These are phyloP conservation scores for Ascocoryne sarcoides DNA, from an alignment of 2,329 filamentous ascomycete genomes.

Conservation along the genomic window DNA sequence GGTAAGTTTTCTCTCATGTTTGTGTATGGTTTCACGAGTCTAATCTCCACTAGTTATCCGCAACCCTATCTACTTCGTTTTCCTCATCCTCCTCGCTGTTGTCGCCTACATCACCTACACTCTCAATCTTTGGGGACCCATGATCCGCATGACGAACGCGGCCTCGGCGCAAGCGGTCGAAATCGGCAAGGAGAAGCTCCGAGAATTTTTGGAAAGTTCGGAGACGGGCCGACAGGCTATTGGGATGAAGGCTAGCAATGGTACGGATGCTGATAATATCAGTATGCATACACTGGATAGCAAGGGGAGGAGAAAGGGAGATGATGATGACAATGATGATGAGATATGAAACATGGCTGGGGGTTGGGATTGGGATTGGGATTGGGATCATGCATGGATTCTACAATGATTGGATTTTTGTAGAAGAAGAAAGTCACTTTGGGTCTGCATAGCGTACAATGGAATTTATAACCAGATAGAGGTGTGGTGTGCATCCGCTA, in stretches of 20 bases:
- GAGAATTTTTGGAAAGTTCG: conserved; percentile 82
- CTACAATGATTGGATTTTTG: no score
- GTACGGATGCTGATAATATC: conserved; percentile 40
- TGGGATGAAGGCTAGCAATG: conserved; percentile 65
- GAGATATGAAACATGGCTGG: background rate
- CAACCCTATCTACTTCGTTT: conserved; percentile 87
- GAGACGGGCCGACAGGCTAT: conserved; percentile 78
- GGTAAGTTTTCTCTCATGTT: conserved; percentile 51
- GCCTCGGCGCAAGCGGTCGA: conserved; percentile 79
- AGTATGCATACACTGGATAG: conserved; percentile 53
- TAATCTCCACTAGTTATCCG: conserved; percentile 58
- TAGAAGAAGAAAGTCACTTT: no score
- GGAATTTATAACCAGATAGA: no score
- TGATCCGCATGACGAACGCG: conserved; percentile 89
- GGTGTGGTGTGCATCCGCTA: no score
- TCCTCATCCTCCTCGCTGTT: conserved; percentile 67
- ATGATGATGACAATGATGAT: conserved; percentile 33
- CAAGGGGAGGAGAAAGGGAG: conserved; percentile 43
- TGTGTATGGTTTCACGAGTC: conserved; percentile 17
- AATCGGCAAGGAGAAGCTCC: conserved; percentile 82
- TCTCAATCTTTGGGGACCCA: conserved; percentile 91
- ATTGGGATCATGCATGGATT: no score
- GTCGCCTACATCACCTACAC: conserved; percentile 86
- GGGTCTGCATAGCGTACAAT: no score
- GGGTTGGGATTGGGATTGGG: background rate